These are phyloP conservation scores for Leccinum subgranulosum DNA, from an alignment of 768 basidiomycete genomes.

Conservation along the genomic window DNA sequence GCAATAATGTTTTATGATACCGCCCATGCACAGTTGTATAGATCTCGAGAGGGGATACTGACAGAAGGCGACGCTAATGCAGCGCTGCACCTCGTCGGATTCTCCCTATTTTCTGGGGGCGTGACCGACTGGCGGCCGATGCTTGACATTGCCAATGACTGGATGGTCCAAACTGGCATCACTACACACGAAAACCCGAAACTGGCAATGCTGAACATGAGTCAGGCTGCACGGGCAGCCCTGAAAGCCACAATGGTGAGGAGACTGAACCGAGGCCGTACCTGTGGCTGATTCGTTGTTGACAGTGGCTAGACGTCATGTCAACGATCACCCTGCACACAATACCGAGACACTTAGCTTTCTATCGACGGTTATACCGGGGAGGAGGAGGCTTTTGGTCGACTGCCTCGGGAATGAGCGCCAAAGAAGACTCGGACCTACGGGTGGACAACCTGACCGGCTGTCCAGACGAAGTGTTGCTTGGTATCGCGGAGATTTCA, in stretches of 20 bases:
- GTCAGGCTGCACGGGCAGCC: constrained; percentile 49
- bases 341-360: constrained; percentile 59
- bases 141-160: constrained; percentile 70
- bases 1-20: constrained; percentile 66
- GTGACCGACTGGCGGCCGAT: constrained; percentile 66
- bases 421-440: constrained; percentile 42
- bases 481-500: constrained; percentile 74
- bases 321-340: constrained; percentile 59
- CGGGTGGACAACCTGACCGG: constrained; percentile 70
- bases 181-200: constrained; percentile 63
- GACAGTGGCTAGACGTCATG: constrained; percentile 77
- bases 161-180: constrained; percentile 68
- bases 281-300: constrained; percentile 15
- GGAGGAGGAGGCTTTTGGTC: constrained; percentile 46
- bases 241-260: constrained; percentile 74
- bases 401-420: constrained; percentile 28
- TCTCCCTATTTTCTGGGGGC: constrained; percentile 69
- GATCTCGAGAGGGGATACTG: constrained; percentile 51
- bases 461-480: constrained; percentile 75
- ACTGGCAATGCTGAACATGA: constrained; percentile 53
- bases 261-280: neutral
- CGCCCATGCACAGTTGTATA: constrained; percentile 62
- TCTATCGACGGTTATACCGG: constrained; percentile 67
- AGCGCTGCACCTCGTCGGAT: constrained; percentile 72
- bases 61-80: constrained; percentile 72